phyloP scores from a whole-genome alignment of 2,329 filamentous ascomycete genomes.

The Magnaporthiopsis poae region DNA sequence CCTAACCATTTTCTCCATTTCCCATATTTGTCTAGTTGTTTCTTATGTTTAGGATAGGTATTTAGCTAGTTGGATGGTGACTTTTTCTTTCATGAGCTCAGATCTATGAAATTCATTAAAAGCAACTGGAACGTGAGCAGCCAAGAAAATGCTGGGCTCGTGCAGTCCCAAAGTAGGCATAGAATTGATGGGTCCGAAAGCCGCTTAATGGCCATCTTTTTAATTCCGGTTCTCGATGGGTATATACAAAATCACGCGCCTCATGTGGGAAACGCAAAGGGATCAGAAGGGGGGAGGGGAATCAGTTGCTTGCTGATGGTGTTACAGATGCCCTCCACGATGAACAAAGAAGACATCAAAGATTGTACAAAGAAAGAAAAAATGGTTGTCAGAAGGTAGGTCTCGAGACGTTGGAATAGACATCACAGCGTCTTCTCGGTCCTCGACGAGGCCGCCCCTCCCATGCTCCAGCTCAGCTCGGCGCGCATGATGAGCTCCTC shows the following conservation, averaged over 20 bases:
- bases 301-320: no score
- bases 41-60: background rate
- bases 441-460: conserved; percentile 9
- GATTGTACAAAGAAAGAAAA: background rate
- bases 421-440: conserved; percentile 12
- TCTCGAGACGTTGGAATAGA: background rate
- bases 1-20: conserved; percentile 3
- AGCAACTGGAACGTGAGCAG: no score
- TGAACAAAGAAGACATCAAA: background rate
- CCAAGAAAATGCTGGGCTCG: no score
- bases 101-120: no score
- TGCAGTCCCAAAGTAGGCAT: no score
- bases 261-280: background rate
- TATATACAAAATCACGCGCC: background rate
- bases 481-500: conserved; percentile 80
- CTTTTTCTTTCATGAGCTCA: no score
- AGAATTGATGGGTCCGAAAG: no score
- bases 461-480: conserved; percentile 25
- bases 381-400: background rate
- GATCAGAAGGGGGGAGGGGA: background rate
- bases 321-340: background rate
- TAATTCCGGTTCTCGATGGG: no score
- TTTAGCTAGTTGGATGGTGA: no score
- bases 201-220: no score
- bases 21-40: conserved; percentile 1